Conservation (phyloP, 139 green algal species). For the Chlorella sp. region DNA sequence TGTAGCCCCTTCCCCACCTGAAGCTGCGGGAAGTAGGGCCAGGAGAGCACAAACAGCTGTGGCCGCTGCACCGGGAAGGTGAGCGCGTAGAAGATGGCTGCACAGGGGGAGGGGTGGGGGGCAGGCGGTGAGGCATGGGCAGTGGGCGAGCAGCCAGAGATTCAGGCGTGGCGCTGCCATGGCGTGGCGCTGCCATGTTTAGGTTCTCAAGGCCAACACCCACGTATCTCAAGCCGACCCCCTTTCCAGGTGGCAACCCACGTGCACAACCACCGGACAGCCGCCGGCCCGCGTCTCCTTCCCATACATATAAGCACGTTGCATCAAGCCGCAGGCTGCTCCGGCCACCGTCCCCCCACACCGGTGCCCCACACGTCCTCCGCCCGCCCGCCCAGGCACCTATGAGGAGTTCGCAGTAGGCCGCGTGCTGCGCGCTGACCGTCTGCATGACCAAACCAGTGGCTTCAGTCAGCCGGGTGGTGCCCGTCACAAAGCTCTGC, state of each 20-base stretch:
- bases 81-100: slow-evolving; percentile 25
- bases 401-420: slow-evolving; percentile 28
- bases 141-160: too few relatives aligned
- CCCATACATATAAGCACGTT: background rate
- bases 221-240: too few relatives aligned
- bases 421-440: slow-evolving; percentile 21
- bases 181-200: too few relatives aligned
- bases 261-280: too few relatives aligned
- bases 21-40: slow-evolving; percentile 34
- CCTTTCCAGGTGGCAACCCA: too few relatives aligned
- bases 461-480: slow-evolving; percentile 9
- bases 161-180: too few relatives aligned
- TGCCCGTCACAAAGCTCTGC: slow-evolving; percentile 20
- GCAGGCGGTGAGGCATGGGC: background rate
- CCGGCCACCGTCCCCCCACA: background rate
- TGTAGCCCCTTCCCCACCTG: background rate
- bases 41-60: slow-evolving; percentile 30
- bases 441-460: slow-evolving; percentile 20
- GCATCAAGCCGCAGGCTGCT: background rate
- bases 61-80: slow-evolving; percentile 33
- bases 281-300: too few relatives aligned
- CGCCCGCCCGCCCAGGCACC: background rate
- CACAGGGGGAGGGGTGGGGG: background rate
- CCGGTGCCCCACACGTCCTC: background rate
- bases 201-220: too few relatives aligned